Base-by-base conservation (phyloP, 176 grass and related monocot species). In the Coix lacrymajobi region DNA sequence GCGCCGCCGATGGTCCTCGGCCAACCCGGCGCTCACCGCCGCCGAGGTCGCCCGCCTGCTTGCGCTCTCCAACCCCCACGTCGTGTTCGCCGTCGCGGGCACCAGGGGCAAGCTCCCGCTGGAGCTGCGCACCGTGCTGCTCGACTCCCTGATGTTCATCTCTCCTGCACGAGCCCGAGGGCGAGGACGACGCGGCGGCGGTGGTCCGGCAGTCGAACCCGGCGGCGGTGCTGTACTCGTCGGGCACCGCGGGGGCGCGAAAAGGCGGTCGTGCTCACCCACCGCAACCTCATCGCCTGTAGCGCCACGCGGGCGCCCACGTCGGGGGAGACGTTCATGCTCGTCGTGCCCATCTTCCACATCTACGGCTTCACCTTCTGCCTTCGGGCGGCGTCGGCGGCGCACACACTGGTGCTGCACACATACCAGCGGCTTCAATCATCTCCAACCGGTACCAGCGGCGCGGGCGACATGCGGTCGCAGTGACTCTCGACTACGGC, bases 301-400 rank as follows among this genome's bases (percentile, higher is more conserved):
- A n/a, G n/a, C n/a, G n/a, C n/a, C n/a, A n/a, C n/a, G n/a, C n/a
- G n/a, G n/a, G n/a, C n/a, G n/a, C n/a, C n/a, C n/a, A n/a, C n/a
- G n/a, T n/a, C n/a, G n/a, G n/a, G n/a, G 62, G 24, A 57, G 19
- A 69, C 80, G 34, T 4, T 80, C 7, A 26, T 89, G 75, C 45
- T 89, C 24, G 65, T 70, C 79, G 87, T 92, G 70, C 84, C 90
- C 9, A 7, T 92, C 5, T 92, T 92, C 80, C 90, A 92, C 4
- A 5, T 73, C 1, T 92, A 87, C n/a, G 90, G 90, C 3, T 89
- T 92, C 70, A 1, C 72, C 12, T 73, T 81, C 76, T 89, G 79
- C 69, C 43, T 89, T 69, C 81, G 77, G 75, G 7, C 70, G 6
- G 41, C 63, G n/a, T 44, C 77, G 22, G 37, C 24, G 16, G 44